A percentile compares a stretch with the other conserved stretches of the same genome.
These are phyloP conservation scores for Leptodontidium sp. DNA, from an alignment of 2,329 filamentous ascomycete species.

Conservation along the genomic window DNA sequence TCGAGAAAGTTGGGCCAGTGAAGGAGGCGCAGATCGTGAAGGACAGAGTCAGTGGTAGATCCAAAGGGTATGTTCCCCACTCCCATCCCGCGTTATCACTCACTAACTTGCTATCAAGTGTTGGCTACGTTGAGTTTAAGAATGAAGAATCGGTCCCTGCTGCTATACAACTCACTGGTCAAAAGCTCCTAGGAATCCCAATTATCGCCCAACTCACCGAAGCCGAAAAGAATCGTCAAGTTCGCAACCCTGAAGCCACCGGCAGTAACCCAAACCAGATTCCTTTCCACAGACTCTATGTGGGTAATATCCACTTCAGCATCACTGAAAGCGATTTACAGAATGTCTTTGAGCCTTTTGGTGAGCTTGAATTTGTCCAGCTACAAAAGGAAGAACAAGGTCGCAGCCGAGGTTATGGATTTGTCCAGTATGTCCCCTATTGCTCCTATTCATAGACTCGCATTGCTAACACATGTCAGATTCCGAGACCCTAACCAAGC, in stretches of 20 bases:
- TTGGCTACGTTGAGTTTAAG: slow-evolving; percentile 99
- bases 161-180: slow-evolving; percentile 97
- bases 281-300: slow-evolving; percentile 97
- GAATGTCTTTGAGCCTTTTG: slow-evolving; percentile 97
- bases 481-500: slow-evolving; percentile 91
- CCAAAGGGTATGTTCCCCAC: slow-evolving; percentile 81
- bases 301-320: slow-evolving; percentile 99
- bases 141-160: slow-evolving; percentile 91
- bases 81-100: slow-evolving; percentile 16
- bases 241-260: slow-evolving; percentile 77
- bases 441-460: neutral
- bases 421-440: slow-evolving; percentile 83
- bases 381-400: slow-evolving; percentile 95
- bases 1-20: slow-evolving; percentile 92
- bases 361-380: slow-evolving; percentile 96
- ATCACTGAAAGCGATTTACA: slow-evolving; percentile 96
- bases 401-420: slow-evolving; percentile 93
- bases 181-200: slow-evolving; percentile 97
- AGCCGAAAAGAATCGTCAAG: slow-evolving; percentile 98
- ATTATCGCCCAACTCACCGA: slow-evolving; percentile 99
- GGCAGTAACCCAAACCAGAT: slow-evolving; percentile 80
- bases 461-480: slow-evolving; percentile 59
- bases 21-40: slow-evolving; percentile 99
- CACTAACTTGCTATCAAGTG: slow-evolving; percentile 65
- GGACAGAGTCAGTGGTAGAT: slow-evolving; percentile 93